Conservation (phyloP, 495 filamentous ascomycete species). For the Annulohypoxylon nitens region DNA sequence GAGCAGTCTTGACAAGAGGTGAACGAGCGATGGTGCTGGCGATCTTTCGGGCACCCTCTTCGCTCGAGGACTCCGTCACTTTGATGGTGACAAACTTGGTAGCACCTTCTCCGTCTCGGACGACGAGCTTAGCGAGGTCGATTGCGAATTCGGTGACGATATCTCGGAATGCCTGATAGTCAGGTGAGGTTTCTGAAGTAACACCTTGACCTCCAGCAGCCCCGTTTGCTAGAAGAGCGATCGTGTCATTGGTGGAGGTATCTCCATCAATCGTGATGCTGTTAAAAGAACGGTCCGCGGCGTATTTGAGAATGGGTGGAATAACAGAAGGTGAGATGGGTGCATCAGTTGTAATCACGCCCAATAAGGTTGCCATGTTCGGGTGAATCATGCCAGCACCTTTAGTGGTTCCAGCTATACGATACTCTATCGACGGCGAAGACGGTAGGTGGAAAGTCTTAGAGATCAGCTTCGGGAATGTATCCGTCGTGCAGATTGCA, state of each 20-base stretch:
- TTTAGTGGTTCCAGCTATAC: slow-evolving; percentile 95
- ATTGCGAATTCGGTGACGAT: slow-evolving; percentile 82
- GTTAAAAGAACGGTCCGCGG: slow-evolving; percentile 92
- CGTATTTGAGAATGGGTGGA: slow-evolving; percentile 75
- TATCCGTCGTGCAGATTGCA: slow-evolving; percentile 98
- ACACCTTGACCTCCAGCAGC: slow-evolving; percentile 83
- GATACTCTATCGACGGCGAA: slow-evolving; percentile 78
- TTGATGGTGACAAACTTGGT: slow-evolving; percentile 97
- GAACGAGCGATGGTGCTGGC: slow-evolving; percentile 93
- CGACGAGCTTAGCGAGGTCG: slow-evolving; percentile 89
- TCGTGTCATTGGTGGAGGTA: slow-evolving; percentile 96
- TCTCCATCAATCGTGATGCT: slow-evolving; percentile 97
- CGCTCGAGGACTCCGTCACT: slow-evolving; percentile 78
- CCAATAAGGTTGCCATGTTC: slow-evolving; percentile 97
- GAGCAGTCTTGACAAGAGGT: slow-evolving; percentile 94
- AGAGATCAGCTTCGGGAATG: slow-evolving; percentile 96
- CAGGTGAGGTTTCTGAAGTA: slow-evolving; percentile 65
- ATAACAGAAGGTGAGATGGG: slow-evolving; percentile 79
- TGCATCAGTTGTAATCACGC: slow-evolving; percentile 93
- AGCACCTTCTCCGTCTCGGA: slow-evolving; percentile 96
- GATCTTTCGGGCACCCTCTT: slow-evolving; percentile 74
- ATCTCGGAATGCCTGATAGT: slow-evolving; percentile 73
- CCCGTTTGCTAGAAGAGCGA: slow-evolving; percentile 94
- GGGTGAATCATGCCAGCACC: slow-evolving; percentile 99
- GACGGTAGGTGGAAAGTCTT: slow-evolving; percentile 87